Percentiles rank a stretch among this genome's conserved stretches.
Evolutionary conservation across 1,139 yeast genomes (phyloP).

Genomic region (Hemisphaericaspora xylanilytica): DNA sequence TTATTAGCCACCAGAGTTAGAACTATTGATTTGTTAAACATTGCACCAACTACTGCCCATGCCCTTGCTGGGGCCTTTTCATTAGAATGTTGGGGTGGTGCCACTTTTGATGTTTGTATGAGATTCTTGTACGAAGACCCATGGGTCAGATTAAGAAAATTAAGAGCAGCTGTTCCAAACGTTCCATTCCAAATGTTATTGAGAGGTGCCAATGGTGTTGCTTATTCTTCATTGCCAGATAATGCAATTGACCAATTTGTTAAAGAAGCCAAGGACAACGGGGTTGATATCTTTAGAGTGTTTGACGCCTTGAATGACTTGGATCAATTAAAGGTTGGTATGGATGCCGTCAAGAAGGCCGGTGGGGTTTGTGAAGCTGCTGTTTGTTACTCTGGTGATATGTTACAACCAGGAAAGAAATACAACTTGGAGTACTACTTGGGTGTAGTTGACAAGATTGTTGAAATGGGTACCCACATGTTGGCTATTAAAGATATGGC

Average conservation of each 20-base stretch:
- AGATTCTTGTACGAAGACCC: slow-evolving; percentile 98
- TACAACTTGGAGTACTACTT: slow-evolving; percentile 90
- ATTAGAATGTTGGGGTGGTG: slow-evolving; percentile 99
- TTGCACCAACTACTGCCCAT: slow-evolving; percentile 92
- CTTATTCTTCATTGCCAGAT: slow-evolving; percentile 95
- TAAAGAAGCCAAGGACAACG: slow-evolving; percentile 87
- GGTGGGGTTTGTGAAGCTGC: slow-evolving; percentile 99
- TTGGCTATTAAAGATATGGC: slow-evolving; percentile 99
- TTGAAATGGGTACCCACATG: slow-evolving; percentile 92
- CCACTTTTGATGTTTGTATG: slow-evolving; percentile 98
- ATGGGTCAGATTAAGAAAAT: slow-evolving; percentile 89
- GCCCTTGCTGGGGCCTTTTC: slow-evolving; percentile 92
- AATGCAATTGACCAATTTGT: slow-evolving; percentile 98
- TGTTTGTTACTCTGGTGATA: slow-evolving; percentile 97
- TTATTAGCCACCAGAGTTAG: slow-evolving; percentile 95
- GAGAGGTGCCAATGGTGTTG: slow-evolving; percentile 99
- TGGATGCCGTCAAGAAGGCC: slow-evolving; percentile 95
- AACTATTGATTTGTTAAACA: slow-evolving; percentile 83
- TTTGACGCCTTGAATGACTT: slow-evolving; percentile 96
- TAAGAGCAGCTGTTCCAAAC: slow-evolving; percentile 90
- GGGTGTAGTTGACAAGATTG: slow-evolving; percentile 77
- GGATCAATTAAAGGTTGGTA: slow-evolving; percentile 96
- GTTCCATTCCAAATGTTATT: slow-evolving; percentile 98
- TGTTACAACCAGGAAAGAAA: slow-evolving; percentile 92
- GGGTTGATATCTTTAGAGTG: slow-evolving; percentile 96